Percentiles rank a stretch among this genome's conserved stretches.
Conservation (phyloP, 2,329 filamentous ascomycete genomes). For the Xylariaceae sp. region DNA sequence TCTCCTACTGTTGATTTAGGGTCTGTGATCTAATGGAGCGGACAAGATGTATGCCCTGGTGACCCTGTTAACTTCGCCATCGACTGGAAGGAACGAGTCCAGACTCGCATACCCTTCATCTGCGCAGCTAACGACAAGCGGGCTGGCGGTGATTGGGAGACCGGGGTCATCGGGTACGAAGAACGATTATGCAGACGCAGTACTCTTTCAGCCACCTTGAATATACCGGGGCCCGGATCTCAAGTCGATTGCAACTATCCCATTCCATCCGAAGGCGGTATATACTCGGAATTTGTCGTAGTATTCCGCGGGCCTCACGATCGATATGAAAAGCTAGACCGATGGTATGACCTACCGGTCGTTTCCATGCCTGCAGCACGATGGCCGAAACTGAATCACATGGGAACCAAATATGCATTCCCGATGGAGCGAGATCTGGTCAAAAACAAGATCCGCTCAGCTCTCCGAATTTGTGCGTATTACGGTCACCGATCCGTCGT, state of each 20-base stretch:
- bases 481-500: constrained; percentile 55
- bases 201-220: constrained; percentile 66
- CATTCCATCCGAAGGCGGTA: constrained; percentile 64
- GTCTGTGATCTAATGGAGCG: constrained; percentile 15
- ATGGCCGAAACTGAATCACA: constrained; percentile 67
- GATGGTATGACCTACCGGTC: constrained; percentile 62
- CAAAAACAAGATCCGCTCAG: constrained; percentile 66
- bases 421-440: constrained; percentile 66
- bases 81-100: constrained; percentile 48
- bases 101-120: constrained; percentile 57
- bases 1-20: neutral
- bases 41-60: constrained; percentile 47
- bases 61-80: constrained; percentile 60
- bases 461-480: constrained; percentile 64
- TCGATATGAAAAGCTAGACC: constrained; percentile 54
- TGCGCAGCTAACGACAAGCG: constrained; percentile 73
- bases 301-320: constrained; percentile 69
- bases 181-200: constrained; percentile 72
- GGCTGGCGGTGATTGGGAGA: constrained; percentile 78
- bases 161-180: constrained; percentile 56
- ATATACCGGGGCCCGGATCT: constrained; percentile 53
- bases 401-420: constrained; percentile 67
- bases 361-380: constrained; percentile 68
- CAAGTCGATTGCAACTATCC: constrained; percentile 58
- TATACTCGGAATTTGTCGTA: constrained; percentile 67